A percentile compares a stretch with the other conserved stretches of the same genome.
Evolutionary conservation across 1,139 yeast species (phyloP).

Genomic region (Wickerhamomyces sp.): DNA sequence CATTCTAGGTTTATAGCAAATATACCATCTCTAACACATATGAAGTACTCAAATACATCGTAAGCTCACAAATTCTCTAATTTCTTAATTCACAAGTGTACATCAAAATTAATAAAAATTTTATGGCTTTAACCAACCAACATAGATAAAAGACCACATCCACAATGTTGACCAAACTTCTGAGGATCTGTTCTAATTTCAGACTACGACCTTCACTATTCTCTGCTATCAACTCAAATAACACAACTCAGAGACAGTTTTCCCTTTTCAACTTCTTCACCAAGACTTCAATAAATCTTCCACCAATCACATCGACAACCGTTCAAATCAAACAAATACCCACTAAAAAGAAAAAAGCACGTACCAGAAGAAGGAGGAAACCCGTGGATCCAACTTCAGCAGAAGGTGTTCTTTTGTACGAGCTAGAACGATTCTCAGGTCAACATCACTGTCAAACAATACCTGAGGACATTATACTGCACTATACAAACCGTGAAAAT

Average conservation of each 20-base stretch:
- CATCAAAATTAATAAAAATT: no score
- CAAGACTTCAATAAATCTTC: background rate
- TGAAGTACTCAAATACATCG: no score
- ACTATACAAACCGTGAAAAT: constrained; percentile 6
- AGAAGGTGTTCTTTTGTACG: constrained; percentile 59
- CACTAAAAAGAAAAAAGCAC: background rate
- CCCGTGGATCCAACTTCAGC: constrained; percentile 56
- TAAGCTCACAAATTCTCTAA: no score
- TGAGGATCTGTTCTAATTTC: background rate
- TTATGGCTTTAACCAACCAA: no score
- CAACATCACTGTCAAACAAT: constrained; percentile 37
- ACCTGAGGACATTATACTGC: constrained; percentile 4
- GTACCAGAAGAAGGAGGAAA: background rate
- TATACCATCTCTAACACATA: background rate
- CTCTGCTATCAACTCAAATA: background rate
- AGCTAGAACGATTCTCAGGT: constrained; percentile 44
- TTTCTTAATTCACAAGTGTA: no score
- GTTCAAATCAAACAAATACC: background rate
- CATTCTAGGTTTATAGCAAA: background rate
- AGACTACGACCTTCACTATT: background rate
- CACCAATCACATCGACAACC: background rate
- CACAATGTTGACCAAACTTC: background rate
- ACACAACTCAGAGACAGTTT: background rate
- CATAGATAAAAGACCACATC: no score
- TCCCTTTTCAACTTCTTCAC: constrained; percentile 1